A percentile compares a stretch with the other conserved stretches of the same genome.
These are phyloP conservation scores for Larix kaempferi DNA, from an alignment of 75 land plant species.

Conservation along the genomic window DNA sequence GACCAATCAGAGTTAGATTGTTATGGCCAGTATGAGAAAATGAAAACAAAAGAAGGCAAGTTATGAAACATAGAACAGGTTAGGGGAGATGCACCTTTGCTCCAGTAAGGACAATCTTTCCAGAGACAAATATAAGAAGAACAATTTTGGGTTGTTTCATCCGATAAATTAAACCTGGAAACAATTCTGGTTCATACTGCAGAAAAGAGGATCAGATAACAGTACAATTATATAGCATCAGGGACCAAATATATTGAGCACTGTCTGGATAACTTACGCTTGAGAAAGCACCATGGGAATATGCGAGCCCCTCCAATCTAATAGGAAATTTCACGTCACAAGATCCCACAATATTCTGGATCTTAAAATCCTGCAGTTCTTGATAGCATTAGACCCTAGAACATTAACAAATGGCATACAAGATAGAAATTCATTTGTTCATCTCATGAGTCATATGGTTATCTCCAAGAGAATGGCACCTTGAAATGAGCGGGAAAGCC, in stretches of 20 bases:
- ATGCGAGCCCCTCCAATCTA: constrained; percentile 51
- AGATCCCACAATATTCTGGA: constrained; percentile 58
- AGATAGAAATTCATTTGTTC: no score
- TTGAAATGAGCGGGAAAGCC: constrained; percentile 58
- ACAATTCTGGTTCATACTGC: constrained; percentile 58
- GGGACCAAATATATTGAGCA: not conserved
- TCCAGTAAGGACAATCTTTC: constrained; percentile 55
- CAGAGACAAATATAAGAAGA: constrained; percentile 52
- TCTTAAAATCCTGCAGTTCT: constrained; percentile 44
- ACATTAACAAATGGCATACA: no score
- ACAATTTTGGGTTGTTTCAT: constrained; percentile 63
- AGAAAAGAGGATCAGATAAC: not conserved
- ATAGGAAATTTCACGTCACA: constrained; percentile 58
- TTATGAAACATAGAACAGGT: not conserved
- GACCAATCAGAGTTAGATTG: not conserved
- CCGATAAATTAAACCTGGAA: constrained; percentile 50
- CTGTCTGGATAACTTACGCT: constrained; percentile 28
- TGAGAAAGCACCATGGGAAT: constrained; percentile 53
- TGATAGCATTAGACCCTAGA: not conserved
- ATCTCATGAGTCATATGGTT: no score
- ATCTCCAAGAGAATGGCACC: constrained; percentile 11
- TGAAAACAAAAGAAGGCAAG: not conserved
- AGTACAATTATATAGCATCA: not conserved
- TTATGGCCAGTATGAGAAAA: not conserved
- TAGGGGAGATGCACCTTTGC: constrained; percentile 28